These are phyloP conservation scores for Aphanomyces cochlioides DNA, from an alignment of 352 stramenopile genomes.

Conservation along the genomic window DNA sequence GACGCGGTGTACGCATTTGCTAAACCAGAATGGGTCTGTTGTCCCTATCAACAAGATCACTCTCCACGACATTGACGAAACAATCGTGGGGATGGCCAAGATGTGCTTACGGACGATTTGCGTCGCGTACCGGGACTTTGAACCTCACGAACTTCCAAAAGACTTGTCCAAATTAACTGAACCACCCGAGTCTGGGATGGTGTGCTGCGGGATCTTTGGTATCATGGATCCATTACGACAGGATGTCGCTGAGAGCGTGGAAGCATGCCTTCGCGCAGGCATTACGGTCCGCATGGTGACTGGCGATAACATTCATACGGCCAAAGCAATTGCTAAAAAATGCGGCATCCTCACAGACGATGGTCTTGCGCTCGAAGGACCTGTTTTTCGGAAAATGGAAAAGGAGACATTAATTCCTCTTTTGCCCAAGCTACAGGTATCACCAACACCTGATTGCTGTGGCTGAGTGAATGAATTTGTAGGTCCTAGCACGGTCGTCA, in stretches of 20 bases:
- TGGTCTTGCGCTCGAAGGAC: slow-evolving; percentile 88
- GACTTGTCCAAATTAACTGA: slow-evolving; percentile 55
- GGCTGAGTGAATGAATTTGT: slow-evolving; percentile 54
- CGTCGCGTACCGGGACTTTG: slow-evolving; percentile 79
- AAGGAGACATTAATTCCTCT: slow-evolving; percentile 53
- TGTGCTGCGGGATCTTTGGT: slow-evolving; percentile 90
- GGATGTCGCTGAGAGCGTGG: slow-evolving; percentile 92
- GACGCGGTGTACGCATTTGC: slow-evolving; percentile 49
- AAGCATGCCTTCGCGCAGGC: slow-evolving; percentile 91
- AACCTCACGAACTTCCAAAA: slow-evolving; percentile 42
- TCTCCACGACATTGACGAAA: slow-evolving; percentile 61
- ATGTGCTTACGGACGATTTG: slow-evolving; percentile 84
- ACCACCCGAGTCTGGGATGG: slow-evolving; percentile 68
- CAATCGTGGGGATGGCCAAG: slow-evolving; percentile 80
- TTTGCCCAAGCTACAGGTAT: slow-evolving; percentile 61
- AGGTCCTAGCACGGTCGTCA: slow-evolving; percentile 91
- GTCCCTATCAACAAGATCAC: slow-evolving; percentile 53
- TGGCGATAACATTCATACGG: slow-evolving; percentile 98
- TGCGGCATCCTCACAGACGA: slow-evolving; percentile 93
- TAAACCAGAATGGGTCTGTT: slow-evolving; percentile 54
- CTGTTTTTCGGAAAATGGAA: slow-evolving; percentile 87
- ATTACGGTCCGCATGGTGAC: slow-evolving; percentile 99
- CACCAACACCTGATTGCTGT: slow-evolving; percentile 32
- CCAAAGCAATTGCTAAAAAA: slow-evolving; percentile 93
- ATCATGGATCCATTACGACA: slow-evolving; percentile 95